Evolutionary conservation across 2,329 filamentous ascomycete species (phyloP), one percentile per base, ranked within the genome.

Genomic region (Colletotrichum sidae): DNA sequence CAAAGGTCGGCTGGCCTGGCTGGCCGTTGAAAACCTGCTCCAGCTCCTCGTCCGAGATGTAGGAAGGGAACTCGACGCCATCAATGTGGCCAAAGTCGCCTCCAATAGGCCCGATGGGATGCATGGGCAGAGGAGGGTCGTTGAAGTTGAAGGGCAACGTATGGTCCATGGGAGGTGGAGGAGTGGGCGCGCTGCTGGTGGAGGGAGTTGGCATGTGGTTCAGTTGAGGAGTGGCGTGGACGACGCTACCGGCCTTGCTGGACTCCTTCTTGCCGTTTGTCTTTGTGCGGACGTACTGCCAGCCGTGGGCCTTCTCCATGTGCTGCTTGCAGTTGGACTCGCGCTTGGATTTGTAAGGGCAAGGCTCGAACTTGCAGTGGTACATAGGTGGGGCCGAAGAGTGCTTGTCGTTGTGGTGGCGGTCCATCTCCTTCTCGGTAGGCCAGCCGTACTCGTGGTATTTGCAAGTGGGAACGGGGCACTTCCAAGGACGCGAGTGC

Each of bases 241-340:
- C 69, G 67, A 83, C 79, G 72, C 81, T 84, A 65, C 76, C 79
- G 34, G 81, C 81, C 60, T 82, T 80, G 70, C 75, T 78, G 61
- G 74, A 71, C 42, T 72, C 70, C 76, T 85, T 88, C 80, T 91
- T 92, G 75, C 92, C 92, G 74, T 96, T 97, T 77, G 91, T 94
- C 86, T 97, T 97, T 65, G 93, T 95, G 69, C 95, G 92, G 60
- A 94, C 86, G 71, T 97, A 97, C n/a, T 85, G 84, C 91, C 93
- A 97, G 64, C 90, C 90, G 73, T 98, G 94, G 1, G 93, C 91
- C 79, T 97, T 97, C 82, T 98, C 95, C 94, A 97, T 97, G 80
- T 98, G 94, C 79, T 97, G 95, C 77, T 97, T 97, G 86, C 93
- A 96, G 79, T 98, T 98, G 68, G 92, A 96, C 81, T 97, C 92